These are phyloP conservation scores for Phylloporus arenicola DNA, from an alignment of 768 basidiomycete species.

Conservation along the genomic window DNA sequence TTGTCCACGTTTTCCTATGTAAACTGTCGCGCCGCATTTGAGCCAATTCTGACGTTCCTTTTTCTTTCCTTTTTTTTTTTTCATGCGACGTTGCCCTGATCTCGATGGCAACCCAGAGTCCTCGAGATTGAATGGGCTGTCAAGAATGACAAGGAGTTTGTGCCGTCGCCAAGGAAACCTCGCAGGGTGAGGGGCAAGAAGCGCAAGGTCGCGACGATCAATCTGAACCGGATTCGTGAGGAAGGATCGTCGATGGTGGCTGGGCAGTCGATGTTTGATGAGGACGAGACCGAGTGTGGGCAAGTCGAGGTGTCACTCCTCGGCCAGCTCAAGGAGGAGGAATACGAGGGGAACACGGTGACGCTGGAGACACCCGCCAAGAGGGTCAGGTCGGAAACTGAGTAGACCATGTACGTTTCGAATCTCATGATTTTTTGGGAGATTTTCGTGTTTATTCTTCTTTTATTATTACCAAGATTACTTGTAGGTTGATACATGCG, in stretches of 20 bases:
- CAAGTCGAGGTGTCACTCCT: constrained; percentile 10
- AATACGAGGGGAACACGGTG: constrained; percentile 23
- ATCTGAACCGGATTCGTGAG: constrained; percentile 10
- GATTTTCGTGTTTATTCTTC: constrained; percentile 5
- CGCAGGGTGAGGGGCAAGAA: constrained; percentile 32
- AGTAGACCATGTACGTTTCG: constrained; percentile 4
- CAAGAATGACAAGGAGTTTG: constrained; percentile 54
- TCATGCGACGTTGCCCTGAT: constrained; percentile 4
- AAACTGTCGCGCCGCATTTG: constrained; percentile 38
- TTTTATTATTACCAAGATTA: constrained; percentile 15
- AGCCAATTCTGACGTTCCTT: constrained; percentile 38
- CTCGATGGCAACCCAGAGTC: constrained; percentile 44
- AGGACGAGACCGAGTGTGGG: constrained; percentile 34
- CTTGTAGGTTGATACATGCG: constrained; percentile 19
- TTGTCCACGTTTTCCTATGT: constrained; percentile 60
- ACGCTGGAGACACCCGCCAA: constrained; percentile 25
- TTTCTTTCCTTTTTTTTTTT: constrained; percentile 24
- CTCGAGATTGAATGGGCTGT: constrained; percentile 79
- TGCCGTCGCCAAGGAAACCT: constrained; percentile 48
- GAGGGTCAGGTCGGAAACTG: constrained; percentile 19
- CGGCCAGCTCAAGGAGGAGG: constrained; percentile 22
- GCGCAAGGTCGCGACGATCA: constrained; percentile 25
- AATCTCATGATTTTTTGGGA: not conserved
- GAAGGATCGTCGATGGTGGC: constrained; percentile 15
- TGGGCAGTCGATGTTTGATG: constrained; percentile 30